Percentiles rank a stretch among this genome's conserved stretches.
These are phyloP conservation scores for Picea sitchensis DNA, from an alignment of 75 land plant species.

Conservation along the genomic window DNA sequence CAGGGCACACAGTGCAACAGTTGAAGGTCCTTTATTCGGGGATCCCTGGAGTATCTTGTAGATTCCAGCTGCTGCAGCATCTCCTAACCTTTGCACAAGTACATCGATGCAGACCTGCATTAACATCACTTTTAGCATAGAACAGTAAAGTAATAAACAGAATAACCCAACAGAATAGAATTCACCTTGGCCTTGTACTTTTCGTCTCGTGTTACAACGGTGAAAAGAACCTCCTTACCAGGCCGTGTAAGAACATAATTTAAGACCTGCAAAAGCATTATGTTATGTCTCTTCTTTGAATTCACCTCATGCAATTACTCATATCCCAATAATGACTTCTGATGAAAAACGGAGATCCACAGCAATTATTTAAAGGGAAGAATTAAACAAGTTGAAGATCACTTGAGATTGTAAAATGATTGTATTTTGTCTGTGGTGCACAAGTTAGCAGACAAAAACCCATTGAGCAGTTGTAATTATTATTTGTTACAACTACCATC, in stretches of 20 bases:
- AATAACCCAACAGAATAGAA: constrained; percentile 1
- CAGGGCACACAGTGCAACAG: constrained; percentile 71
- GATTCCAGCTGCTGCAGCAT: constrained; percentile 92
- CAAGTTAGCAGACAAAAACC: not conserved
- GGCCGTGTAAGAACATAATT: constrained; percentile 91
- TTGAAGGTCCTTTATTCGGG: constrained; percentile 44
- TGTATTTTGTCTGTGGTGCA: not conserved
- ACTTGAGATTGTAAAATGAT: not conserved
- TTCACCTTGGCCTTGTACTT: constrained; percentile 92
- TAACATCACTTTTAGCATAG: not conserved
- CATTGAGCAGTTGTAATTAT: not conserved
- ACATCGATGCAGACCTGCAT: constrained; percentile 86
- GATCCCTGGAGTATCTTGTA: constrained; percentile 63
- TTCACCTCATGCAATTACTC: no score
- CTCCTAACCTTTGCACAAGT: constrained; percentile 89
- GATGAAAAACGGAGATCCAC: no score
- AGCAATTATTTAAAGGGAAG: no score
- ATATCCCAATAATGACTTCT: no score
- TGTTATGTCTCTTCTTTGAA: no score
- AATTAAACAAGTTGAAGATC: no score
- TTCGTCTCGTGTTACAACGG: constrained; percentile 83
- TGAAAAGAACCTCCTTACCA: constrained; percentile 87
- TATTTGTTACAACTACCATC: not conserved
- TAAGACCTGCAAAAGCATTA: constrained; percentile 42
- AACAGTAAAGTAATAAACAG: not conserved